Conservation (phyloP, 495 filamentous ascomycete genomes). For the Pyronema omphalodes region DNA sequence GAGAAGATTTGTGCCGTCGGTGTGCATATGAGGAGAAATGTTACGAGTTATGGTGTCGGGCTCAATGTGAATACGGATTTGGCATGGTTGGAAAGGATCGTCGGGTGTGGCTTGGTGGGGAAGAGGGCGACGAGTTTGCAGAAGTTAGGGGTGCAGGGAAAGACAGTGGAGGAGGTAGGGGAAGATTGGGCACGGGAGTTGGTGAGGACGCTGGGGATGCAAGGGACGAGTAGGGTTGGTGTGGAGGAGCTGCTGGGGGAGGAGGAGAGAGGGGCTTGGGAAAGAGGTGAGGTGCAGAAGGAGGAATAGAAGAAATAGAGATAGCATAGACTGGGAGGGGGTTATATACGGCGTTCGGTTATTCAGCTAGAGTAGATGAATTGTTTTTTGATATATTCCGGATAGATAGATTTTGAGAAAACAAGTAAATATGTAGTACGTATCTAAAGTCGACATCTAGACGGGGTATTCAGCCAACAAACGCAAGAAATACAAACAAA, state of each 20-base stretch:
- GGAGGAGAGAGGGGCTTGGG: not conserved
- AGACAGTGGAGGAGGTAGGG: conserved; percentile 15
- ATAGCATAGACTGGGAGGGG: no score
- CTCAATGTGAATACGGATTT: conserved; percentile 60
- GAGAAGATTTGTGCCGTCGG: conserved; percentile 78
- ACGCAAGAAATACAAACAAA: no score
- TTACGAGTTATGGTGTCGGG: conserved; percentile 73
- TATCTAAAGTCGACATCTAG: no score
- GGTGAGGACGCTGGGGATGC: conserved; percentile 11
- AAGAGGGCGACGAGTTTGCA: conserved; percentile 52
- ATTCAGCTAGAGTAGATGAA: no score
- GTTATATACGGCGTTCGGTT: no score
- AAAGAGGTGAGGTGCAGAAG: not conserved
- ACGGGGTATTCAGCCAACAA: no score
- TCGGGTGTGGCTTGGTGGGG: conserved; percentile 70
- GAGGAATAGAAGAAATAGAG: not conserved
- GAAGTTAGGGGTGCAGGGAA: conserved; percentile 13
- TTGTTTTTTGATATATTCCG: no score
- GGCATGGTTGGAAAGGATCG: conserved; percentile 57
- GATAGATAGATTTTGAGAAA: no score
- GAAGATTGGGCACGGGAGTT: conserved; percentile 12
- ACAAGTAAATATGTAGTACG: no score
- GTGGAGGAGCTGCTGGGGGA: not conserved
- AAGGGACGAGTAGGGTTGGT: not conserved
- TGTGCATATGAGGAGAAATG: conserved; percentile 66